Evolutionary conservation across 1,284 basidiomycete genomes (phyloP).

Genomic region (Mycosarcoma maydis): DNA sequence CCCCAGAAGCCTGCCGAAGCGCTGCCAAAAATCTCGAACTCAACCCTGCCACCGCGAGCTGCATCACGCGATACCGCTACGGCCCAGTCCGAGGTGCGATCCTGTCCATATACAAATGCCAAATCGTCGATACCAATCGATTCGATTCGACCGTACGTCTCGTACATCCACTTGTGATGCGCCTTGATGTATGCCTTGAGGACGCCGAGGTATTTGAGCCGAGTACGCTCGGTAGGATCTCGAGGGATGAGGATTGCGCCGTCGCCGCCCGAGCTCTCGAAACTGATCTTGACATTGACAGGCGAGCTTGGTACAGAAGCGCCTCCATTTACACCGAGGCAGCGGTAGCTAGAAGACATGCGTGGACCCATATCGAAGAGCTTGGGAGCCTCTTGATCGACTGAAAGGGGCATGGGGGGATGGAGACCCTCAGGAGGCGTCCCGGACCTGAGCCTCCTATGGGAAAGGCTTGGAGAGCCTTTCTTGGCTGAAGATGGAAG

Average conservation of each 20-base stretch:
- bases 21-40: constrained; percentile 53
- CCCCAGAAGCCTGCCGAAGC: constrained; percentile 47
- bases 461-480: constrained; percentile 18
- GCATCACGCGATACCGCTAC: constrained; percentile 50
- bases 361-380: constrained; percentile 56
- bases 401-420: constrained; percentile 51
- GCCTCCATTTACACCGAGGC: constrained; percentile 38
- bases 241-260: constrained; percentile 55
- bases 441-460: constrained; percentile 28
- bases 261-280: constrained; percentile 53
- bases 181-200: constrained; percentile 55
- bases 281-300: constrained; percentile 42
- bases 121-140: constrained; percentile 51
- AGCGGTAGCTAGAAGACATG: constrained; percentile 49
- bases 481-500: constrained; percentile 18
- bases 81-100: constrained; percentile 57
- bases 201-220: constrained; percentile 50
- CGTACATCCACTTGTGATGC: constrained; percentile 51
- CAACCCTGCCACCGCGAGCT: constrained; percentile 40
- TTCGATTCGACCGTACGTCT: constrained; percentile 50
- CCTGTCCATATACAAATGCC: constrained; percentile 50
- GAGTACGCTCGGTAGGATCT: constrained; percentile 50
- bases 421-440: constrained; percentile 40
- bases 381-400: constrained; percentile 45
- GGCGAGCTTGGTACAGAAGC: constrained; percentile 37